Evolutionary conservation across 352 stramenopile genomes (phyloP).

Genomic region (Phytophthora pluvialis): DNA sequence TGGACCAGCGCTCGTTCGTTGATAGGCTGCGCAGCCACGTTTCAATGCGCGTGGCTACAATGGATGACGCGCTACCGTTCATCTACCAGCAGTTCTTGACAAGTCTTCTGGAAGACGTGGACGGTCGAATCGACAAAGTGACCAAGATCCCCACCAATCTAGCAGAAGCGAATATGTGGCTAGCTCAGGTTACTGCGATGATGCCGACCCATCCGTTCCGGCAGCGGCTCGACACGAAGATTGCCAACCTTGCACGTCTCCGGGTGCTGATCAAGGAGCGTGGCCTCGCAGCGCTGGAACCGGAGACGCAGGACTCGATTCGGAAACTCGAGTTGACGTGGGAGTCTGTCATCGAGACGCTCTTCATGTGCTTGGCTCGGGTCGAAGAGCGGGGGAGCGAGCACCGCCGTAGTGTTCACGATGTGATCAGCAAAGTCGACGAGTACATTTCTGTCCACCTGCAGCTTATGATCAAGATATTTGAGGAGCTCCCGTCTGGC

Average conservation of each 20-base stretch:
- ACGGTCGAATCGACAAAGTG: constrained; percentile 59
- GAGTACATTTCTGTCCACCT: constrained; percentile 50
- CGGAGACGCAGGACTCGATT: constrained; percentile 31
- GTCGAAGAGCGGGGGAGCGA: constrained; percentile 71
- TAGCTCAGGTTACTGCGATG: constrained; percentile 61
- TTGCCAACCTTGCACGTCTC: constrained; percentile 55
- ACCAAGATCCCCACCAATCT: constrained; percentile 69
- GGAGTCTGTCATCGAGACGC: constrained; percentile 69
- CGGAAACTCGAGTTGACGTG: constrained; percentile 63
- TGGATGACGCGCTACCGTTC: constrained; percentile 50
- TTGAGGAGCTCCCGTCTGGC: constrained; percentile 41
- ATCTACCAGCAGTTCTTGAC: constrained; percentile 61
- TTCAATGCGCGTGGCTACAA: constrained; percentile 36
- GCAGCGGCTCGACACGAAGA: constrained; percentile 57
- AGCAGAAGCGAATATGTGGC: constrained; percentile 51
- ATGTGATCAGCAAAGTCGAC: constrained; percentile 53
- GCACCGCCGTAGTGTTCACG: constrained; percentile 63
- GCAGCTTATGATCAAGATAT: constrained; percentile 43
- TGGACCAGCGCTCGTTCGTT: constrained; percentile 61
- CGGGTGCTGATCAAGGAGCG: constrained; percentile 46
- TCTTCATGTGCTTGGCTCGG: constrained; percentile 59
- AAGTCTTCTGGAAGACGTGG: constrained; percentile 56
- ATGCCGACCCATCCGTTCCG: constrained; percentile 57
- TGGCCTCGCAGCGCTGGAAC: constrained; percentile 14
- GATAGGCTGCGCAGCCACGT: constrained; percentile 42